These are phyloP conservation scores for Neonectria punicea DNA, from an alignment of 2,329 filamentous ascomycete genomes.

Conservation along the genomic window DNA sequence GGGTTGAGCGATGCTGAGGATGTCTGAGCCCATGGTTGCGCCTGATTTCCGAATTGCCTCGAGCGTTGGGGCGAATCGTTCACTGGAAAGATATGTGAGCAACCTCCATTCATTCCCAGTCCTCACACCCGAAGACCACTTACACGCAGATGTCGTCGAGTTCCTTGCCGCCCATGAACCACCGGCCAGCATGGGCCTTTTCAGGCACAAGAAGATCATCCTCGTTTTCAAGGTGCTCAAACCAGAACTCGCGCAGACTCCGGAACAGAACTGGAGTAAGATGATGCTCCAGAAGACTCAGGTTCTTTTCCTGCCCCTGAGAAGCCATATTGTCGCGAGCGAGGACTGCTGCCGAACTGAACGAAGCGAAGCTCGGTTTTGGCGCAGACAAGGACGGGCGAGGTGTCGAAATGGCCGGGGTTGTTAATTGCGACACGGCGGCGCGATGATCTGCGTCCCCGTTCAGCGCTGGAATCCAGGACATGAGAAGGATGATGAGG, in stretches of 20 bases:
- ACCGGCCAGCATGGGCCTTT: conserved; percentile 42
- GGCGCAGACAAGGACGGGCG: not conserved
- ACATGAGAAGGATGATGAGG: conserved; percentile 29
- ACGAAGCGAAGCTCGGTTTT: conserved; percentile 14
- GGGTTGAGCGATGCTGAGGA: conserved; percentile 44
- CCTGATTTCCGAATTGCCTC: conserved; percentile 46
- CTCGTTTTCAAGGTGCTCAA: conserved; percentile 46
- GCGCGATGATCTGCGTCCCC: conserved; percentile 29
- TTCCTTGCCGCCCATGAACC: conserved; percentile 49
- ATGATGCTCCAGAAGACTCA: conserved; percentile 26
- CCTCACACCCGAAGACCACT: conserved; percentile 19
- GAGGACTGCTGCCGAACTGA: not conserved
- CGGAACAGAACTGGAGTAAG: conserved; percentile 46
- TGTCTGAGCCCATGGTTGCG: conserved; percentile 42
- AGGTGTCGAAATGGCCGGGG: conserved; percentile 8
- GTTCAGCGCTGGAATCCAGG: conserved; percentile 33
- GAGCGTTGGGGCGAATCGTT: conserved; percentile 46
- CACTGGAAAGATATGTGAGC: conserved; percentile 31
- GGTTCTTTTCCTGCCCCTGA: not conserved
- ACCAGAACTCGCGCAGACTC: conserved; percentile 52
- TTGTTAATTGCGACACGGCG: conserved; percentile 14
- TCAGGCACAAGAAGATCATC: conserved; percentile 43
- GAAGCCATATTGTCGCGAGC: conserved; percentile 13
- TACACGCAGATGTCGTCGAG: conserved; percentile 51
- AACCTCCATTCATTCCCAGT: not conserved